These are phyloP conservation scores for Scedosporium boydii DNA, from an alignment of 2,329 filamentous ascomycete species.

Conservation along the genomic window DNA sequence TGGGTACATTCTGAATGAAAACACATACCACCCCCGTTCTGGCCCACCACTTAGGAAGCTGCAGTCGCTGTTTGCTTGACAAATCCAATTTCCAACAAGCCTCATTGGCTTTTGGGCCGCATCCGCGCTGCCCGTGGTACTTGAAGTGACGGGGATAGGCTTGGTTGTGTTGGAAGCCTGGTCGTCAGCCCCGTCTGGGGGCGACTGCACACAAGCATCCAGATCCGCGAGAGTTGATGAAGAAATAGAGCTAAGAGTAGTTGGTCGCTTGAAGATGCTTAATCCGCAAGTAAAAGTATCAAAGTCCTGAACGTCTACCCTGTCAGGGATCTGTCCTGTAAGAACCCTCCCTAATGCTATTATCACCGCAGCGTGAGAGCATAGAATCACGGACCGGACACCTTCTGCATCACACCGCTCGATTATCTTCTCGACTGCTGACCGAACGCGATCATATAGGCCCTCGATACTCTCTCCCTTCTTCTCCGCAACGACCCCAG, in stretches of 20 bases:
- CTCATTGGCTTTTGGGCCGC: not conserved
- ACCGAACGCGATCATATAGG: constrained; percentile 71
- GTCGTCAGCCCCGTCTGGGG: not conserved
- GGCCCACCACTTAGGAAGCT: constrained; percentile 69
- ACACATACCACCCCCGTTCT: constrained; percentile 72
- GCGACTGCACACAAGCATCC: not conserved
- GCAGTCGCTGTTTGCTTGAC: constrained; percentile 74
- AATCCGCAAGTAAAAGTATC: constrained; percentile 74
- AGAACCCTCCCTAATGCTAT: constrained; percentile 78
- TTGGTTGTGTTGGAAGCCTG: not conserved
- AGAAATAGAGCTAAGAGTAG: not conserved
- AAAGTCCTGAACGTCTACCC: constrained; percentile 69
- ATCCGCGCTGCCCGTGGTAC: not conserved
- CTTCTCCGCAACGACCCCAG: constrained; percentile 54
- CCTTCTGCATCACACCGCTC: constrained; percentile 60
- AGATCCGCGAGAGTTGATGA: not conserved
- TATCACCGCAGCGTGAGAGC: constrained; percentile 81
- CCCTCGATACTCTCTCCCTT: constrained; percentile 72
- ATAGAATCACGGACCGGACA: constrained; percentile 65
- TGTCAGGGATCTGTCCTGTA: constrained; percentile 67
- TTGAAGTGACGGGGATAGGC: not conserved
- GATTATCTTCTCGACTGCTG: constrained; percentile 61
- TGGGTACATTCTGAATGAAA: not conserved
- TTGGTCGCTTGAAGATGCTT: constrained; percentile 30
- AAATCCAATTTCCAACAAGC: constrained; percentile 65